phyloP scores from a whole-genome alignment of 495 filamentous ascomycete genomes.

The Physcia stellaris region DNA sequence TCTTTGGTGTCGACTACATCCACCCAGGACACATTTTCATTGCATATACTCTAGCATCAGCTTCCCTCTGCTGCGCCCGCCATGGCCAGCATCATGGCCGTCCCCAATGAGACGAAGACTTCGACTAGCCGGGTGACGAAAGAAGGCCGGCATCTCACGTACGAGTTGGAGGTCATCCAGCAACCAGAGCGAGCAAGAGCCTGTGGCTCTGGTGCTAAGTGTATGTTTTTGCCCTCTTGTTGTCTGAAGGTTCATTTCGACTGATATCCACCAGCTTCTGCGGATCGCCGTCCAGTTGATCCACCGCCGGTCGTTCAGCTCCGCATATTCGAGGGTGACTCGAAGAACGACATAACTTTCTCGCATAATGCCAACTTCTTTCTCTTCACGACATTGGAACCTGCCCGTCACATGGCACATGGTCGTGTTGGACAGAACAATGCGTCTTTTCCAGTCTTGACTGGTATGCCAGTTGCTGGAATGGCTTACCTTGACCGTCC shows the following conservation, averaged over 20 bases:
- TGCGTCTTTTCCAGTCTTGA: conserved; percentile 70
- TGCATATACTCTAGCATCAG: too few species aligned
- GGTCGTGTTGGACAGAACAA: conserved; percentile 53
- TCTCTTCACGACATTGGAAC: conserved; percentile 83
- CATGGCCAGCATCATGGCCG: conserved; percentile 32
- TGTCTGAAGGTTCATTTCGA: too few species aligned
- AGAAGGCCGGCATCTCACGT: conserved; percentile 69
- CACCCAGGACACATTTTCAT: too few species aligned
- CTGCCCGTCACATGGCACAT: conserved; percentile 74
- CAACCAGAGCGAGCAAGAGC: conserved; percentile 93
- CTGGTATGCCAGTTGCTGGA: conserved; percentile 88
- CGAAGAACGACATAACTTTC: conserved; percentile 69
- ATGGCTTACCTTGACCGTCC: conserved; percentile 95
- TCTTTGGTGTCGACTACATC: too few species aligned
- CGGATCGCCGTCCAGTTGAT: conserved; percentile 91
- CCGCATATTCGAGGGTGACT: conserved; percentile 63
- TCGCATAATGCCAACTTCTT: conserved; percentile 95
- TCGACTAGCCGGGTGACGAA: conserved; percentile 53
- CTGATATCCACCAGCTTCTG: too few species aligned
- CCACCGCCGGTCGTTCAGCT: conserved; percentile 94
- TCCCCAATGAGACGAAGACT: conserved; percentile 45
- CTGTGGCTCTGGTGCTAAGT: conserved; percentile 90
- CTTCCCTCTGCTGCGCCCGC: too few species aligned
- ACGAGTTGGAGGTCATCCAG: conserved; percentile 74
- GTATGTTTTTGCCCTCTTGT: conserved; percentile 49